These are phyloP conservation scores for Uronychia setigera DNA, from an alignment of 73 alveolate genomes.

Conservation along the genomic window DNA sequence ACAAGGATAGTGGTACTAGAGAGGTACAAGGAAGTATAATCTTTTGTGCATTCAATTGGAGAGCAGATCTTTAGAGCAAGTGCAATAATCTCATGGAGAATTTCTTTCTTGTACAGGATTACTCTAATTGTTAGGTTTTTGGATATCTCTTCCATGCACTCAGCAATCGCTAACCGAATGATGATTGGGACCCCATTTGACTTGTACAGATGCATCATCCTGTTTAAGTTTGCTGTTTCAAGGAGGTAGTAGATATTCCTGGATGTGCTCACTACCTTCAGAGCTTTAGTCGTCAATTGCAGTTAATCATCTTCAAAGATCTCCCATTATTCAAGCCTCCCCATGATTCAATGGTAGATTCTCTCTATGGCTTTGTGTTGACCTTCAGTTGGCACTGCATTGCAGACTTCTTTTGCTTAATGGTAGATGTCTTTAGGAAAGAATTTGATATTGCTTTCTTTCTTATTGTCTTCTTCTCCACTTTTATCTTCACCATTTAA, in stretches of 20 bases:
- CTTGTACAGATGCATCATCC: not conserved
- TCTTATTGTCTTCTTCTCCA: not conserved
- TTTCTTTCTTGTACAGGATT: not conserved
- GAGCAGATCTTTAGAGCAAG: not conserved
- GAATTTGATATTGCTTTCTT: not conserved
- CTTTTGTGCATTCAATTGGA: not conserved
- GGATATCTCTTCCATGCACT: not conserved
- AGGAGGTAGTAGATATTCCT: not conserved
- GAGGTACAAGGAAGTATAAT: not conserved
- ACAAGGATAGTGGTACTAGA: too few relatives aligned
- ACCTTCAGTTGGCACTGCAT: not conserved
- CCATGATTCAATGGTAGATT: not conserved
- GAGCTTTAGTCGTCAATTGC: not conserved
- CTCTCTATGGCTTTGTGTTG: not conserved
- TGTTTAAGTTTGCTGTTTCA: not conserved
- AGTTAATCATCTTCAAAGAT: not conserved
- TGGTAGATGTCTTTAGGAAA: not conserved
- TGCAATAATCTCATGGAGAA: not conserved
- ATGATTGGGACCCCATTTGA: not conserved
- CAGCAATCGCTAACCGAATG: not conserved
- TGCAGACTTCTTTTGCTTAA: not conserved
- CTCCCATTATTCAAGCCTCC: not conserved
- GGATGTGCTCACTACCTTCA: not conserved
- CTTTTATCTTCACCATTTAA: not conserved
- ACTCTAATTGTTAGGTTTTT: not conserved